These are phyloP conservation scores for Backusella luteola DNA, from an alignment of 192 early-diverging fungal species.

Conservation along the genomic window DNA sequence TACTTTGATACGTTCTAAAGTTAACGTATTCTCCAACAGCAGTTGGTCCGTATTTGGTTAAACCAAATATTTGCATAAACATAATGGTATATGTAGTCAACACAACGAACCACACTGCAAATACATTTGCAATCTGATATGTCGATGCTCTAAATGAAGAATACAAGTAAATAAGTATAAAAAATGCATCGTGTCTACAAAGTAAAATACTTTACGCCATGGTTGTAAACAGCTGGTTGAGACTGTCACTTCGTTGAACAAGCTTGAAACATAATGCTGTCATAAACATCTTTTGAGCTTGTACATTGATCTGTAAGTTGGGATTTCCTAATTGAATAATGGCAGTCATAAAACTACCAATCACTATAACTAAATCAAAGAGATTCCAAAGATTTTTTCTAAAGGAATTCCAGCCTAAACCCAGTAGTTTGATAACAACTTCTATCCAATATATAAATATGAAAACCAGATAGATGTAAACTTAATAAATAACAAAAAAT, in stretches of 20 bases:
- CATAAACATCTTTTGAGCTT: constrained; percentile 56
- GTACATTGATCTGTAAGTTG: constrained; percentile 36
- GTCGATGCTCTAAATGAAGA: constrained; percentile 20
- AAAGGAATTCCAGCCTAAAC: constrained; percentile 51
- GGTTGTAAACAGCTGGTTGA: constrained; percentile 61
- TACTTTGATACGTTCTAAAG: constrained; percentile 44
- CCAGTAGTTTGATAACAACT: constrained; percentile 42
- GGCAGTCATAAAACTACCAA: constrained; percentile 45
- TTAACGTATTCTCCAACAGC: constrained; percentile 47
- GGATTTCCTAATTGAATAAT: constrained; percentile 25
- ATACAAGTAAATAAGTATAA: neutral
- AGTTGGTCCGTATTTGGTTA: constrained; percentile 52
- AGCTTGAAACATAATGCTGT: constrained; percentile 55
- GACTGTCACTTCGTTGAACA: constrained; percentile 53
- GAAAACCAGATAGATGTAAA: constrained; percentile 42
- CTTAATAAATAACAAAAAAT: constrained; percentile 17
- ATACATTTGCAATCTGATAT: constrained; percentile 51
- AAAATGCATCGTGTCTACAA: neutral
- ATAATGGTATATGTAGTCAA: constrained; percentile 56
- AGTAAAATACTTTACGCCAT: constrained; percentile 46
- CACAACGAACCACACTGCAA: constrained; percentile 59
- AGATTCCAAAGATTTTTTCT: constrained; percentile 52
- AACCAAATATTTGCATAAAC: constrained; percentile 63
- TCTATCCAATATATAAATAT: constrained; percentile 51
- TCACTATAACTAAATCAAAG: constrained; percentile 65